Base-by-base conservation (phyloP, 2,329 filamentous ascomycete species). In the Aureobasidium namibiae region DNA sequence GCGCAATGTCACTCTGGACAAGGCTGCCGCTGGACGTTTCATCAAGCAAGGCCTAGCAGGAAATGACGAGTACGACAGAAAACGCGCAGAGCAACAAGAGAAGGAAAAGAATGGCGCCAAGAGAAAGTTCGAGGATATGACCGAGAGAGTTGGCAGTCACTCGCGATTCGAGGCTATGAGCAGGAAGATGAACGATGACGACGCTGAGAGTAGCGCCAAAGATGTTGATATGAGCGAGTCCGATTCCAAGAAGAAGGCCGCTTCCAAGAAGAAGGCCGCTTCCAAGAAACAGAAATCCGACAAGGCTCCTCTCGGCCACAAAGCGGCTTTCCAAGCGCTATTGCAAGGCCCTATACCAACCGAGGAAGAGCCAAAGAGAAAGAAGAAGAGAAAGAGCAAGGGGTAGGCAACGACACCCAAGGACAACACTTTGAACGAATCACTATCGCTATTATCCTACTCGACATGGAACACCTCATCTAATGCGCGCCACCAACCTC, bases 11-110 rank as follows among this genome's bases (percentile, higher is more conserved):
- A 83, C 73, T 23, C 68, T 88, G 24, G 81, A 96, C 69, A 92
- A 88, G 66, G 82, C 84, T 64, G 92, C 90, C 6, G 89, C 90
- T 14, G 84, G 82, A 54, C 82, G 92, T 53, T 89, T 99, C 61
- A 85, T 99, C 67, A 90, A 87, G 69, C 83, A 89, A 61, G 90
- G 89, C 56, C 75, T 97, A 67, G 87, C 69, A 2, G 76, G 76
- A 31, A 79, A 79, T 59, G 75, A 77, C 52, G 66, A 67, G 63
- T 76, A 74, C 61, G 76, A 78, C 64, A 61, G 67, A 14, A 69
- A 76, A 63, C 61, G 74, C 38, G 67, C 63, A 58, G 74, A 73
- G 64, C 64, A 68, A 50, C 64, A 68, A 59, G 70, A 66, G 10
- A 67, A 68, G 62, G 74, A 77, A 62, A 64, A 64, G 49, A 65